Evolutionary conservation across 2,329 filamentous ascomycete species (phyloP).

Genomic region (Ophiostoma sp.): DNA sequence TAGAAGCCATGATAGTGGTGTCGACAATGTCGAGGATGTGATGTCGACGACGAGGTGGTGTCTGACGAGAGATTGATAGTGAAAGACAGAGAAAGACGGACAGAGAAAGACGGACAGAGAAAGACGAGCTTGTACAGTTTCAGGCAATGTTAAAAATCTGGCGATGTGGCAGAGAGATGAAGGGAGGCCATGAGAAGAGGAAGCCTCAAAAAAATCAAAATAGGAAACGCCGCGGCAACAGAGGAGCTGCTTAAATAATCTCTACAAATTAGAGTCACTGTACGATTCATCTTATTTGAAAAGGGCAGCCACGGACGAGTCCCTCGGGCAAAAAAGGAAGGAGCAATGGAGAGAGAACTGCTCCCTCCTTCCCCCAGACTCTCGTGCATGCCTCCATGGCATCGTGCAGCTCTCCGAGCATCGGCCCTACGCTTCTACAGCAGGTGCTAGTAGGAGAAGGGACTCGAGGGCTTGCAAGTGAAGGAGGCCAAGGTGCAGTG

Average conservation of each 20-base stretch:
- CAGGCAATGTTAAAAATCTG: background rate
- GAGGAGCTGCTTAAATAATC: background rate
- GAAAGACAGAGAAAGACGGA: no score
- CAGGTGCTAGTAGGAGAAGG: background rate
- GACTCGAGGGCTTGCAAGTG: background rate
- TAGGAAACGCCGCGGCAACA: background rate
- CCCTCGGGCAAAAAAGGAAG: background rate
- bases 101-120: background rate
- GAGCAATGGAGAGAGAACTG: background rate
- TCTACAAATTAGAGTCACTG: background rate
- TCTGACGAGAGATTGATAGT: no score
- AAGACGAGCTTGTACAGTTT: background rate
- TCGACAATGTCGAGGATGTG: background rate
- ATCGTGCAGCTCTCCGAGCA: background rate
- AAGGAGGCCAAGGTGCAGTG: background rate
- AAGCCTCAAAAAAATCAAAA: background rate
- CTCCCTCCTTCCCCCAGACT: background rate
- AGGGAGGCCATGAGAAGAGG: background rate
- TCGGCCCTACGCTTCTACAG: background rate
- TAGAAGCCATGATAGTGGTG: constrained; percentile 3
- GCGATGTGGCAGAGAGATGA: background rate
- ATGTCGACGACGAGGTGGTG: background rate
- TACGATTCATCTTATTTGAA: background rate
- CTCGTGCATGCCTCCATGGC: background rate
- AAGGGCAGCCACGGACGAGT: background rate